These are phyloP conservation scores for Xylaria sp. DNA, from an alignment of 2,329 filamentous ascomycete species.

Conservation along the genomic window DNA sequence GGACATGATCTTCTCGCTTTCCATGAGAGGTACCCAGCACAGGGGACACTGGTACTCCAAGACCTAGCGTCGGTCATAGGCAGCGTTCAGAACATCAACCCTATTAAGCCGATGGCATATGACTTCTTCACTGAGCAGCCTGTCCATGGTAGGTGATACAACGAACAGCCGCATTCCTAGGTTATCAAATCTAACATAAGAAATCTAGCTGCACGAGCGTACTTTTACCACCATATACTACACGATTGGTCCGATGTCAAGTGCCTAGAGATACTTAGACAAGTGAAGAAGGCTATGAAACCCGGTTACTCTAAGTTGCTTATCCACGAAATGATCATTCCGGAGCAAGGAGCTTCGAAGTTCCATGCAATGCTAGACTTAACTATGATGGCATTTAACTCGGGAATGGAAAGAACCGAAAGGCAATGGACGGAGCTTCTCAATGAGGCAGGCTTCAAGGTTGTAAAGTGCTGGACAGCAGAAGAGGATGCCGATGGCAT, in stretches of 20 bases:
- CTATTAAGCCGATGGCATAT: constrained; percentile 41
- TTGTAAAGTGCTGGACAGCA: constrained; percentile 15
- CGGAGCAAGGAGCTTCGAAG: constrained; percentile 34
- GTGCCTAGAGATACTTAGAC: constrained; percentile 37
- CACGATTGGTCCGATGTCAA: constrained; percentile 44
- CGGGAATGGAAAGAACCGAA: constrained; percentile 25
- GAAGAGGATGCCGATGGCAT: constrained; percentile 18
- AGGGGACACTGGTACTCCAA: constrained; percentile 37
- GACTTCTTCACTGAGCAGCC: constrained; percentile 44
- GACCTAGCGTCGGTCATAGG: constrained; percentile 35
- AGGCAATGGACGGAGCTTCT: constrained; percentile 21
- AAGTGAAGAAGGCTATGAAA: constrained; percentile 36
- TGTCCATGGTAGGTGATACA: too few relatives aligned
- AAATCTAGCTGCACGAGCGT: constrained; percentile 19
- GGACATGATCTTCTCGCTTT: constrained; percentile 42
- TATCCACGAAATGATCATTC: constrained; percentile 47
- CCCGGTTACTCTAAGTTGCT: constrained; percentile 45
- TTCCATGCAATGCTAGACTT: constrained; percentile 27
- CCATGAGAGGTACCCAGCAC: constrained; percentile 30
- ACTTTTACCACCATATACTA: constrained; percentile 40
- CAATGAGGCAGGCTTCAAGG: constrained; percentile 12
- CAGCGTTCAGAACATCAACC: constrained; percentile 29
- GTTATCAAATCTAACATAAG: too few relatives aligned
- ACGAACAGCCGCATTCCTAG: too few relatives aligned
- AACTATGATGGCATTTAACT: constrained; percentile 26